These are phyloP conservation scores for Schizonepeta tenuifolia DNA, from an alignment of 257 asterid species.

Conservation along the genomic window DNA sequence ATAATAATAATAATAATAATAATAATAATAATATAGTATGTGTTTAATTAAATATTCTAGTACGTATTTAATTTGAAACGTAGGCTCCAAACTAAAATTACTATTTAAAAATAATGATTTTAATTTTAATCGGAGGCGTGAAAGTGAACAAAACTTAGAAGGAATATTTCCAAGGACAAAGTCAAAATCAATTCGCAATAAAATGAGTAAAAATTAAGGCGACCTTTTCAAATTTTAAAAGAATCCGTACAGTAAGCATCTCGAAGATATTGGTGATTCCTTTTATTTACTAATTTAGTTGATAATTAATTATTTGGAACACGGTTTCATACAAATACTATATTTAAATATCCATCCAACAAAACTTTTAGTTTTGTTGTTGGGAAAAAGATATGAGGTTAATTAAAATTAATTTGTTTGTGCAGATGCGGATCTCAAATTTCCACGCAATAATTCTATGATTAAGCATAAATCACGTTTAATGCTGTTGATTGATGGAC, in stretches of 20 bases:
- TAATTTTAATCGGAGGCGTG: background rate
- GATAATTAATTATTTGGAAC: background rate
- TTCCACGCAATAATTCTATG: background rate
- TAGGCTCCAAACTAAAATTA: background rate
- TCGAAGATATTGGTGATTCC: background rate
- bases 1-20: no score
- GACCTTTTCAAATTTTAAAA: background rate
- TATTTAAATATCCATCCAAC: no score
- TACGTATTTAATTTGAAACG: background rate
- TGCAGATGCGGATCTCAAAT: background rate
- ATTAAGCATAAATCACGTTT: background rate
- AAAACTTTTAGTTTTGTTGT: background rate
- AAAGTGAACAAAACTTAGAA: background rate
- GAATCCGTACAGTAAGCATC: conserved; percentile 11
- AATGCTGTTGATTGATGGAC: background rate
- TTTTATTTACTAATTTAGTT: background rate
- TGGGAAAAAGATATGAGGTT: background rate
- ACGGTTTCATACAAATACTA: no score
- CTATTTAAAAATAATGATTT: no score
- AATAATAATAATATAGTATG: background rate
- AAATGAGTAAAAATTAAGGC: conserved; percentile 4
- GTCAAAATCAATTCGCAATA: conserved; percentile 21
- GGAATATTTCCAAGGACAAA: conserved; percentile 7
- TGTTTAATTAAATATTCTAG: no score
- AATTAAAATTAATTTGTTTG: no score